Evolutionary conservation across 2,329 filamentous ascomycete species (phyloP).

Genomic region (Hypoxylon sp.): DNA sequence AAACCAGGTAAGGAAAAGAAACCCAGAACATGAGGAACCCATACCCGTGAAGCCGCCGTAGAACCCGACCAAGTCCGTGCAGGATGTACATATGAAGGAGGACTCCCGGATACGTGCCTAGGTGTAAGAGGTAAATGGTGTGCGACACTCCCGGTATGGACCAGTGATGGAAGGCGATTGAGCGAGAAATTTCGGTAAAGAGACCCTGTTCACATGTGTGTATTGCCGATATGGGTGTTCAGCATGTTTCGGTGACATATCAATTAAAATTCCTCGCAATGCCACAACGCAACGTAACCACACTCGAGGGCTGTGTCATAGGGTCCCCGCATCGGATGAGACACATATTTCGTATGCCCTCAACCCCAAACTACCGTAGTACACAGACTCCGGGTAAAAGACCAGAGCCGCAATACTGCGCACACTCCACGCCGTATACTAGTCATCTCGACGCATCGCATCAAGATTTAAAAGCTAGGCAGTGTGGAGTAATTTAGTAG

Average conservation of each 20-base stretch:
- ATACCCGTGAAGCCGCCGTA: conserved; percentile 18
- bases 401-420: conserved; percentile 31
- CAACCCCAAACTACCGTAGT: conserved; percentile 32
- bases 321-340: conserved; percentile 31
- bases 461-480: conserved; percentile 12
- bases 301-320: conserved; percentile 17
- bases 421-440: conserved; percentile 21
- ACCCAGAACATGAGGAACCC: background rate
- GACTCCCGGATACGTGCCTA: conserved; percentile 16
- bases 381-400: conserved; percentile 34
- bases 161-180: conserved; percentile 5
- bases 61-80: conserved; percentile 12
- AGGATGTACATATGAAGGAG: conserved; percentile 25
- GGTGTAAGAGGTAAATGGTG: conserved; percentile 20
- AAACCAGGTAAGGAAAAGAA: conserved; percentile 25
- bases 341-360: conserved; percentile 18
- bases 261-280: conserved; percentile 24
- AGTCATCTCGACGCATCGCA: conserved; percentile 16
- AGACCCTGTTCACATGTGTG: conserved; percentile 15
- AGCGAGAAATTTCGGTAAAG: conserved; percentile 18
- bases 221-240: conserved; percentile 9
- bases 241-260: conserved; percentile 19
- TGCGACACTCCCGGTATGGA: conserved; percentile 11
- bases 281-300: conserved; percentile 38
- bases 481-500: conserved; percentile 59